Evolutionary conservation across 176 grass and related monocot species (phyloP), one percentile per base, ranked within the genome.

Genomic region (Musa beccarii): DNA sequence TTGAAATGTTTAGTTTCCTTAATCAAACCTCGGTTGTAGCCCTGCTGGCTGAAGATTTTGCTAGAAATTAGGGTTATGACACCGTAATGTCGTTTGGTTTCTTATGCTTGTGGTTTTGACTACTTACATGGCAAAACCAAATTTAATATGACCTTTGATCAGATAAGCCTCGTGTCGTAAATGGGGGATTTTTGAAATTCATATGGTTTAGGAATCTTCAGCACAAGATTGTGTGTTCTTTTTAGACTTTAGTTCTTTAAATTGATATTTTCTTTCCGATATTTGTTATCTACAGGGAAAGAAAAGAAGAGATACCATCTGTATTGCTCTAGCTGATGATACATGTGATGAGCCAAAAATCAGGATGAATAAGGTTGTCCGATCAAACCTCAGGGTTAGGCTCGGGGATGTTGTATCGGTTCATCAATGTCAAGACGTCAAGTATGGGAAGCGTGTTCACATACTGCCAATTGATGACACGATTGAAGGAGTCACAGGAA

Each of bases 401-500:
- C 89, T 91, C 11, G 73, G 77, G 11, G 85, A 91, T 79, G 8
- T 83, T 12, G 79, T 87, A 59, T 68, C 82, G 61, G 73, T 84
- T 28, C 66, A 26, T 2, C 80, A 26, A 10, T 64, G 67, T 49
- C 10, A 8, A 2, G 20, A 0, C 64, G 23, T 76, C 50, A 24
- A 11, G 54, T 59, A 77, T 72, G 79, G 53, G 29, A 16, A 53
- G 13, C 28, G 24, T 1, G 22, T 91, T 16, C 23, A 24, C 61
- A 11, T 77, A 16, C 15, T 59, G 8, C 79, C 82, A 2, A 84
- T 87, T 28, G 74, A 76, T 51, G 85, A 87, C 79, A 66, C 76
- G 3, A 22, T 84, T 9, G 55, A 71, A 8, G 82, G 82, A 65
- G 71, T 87, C 76, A 69, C 66, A 11, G 85, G 84, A n/a, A 71